Percentiles rank a stretch among this genome's conserved stretches.
Evolutionary conservation across 495 filamentous ascomycete species (phyloP).

Genomic region (Neurospora sp.): DNA sequence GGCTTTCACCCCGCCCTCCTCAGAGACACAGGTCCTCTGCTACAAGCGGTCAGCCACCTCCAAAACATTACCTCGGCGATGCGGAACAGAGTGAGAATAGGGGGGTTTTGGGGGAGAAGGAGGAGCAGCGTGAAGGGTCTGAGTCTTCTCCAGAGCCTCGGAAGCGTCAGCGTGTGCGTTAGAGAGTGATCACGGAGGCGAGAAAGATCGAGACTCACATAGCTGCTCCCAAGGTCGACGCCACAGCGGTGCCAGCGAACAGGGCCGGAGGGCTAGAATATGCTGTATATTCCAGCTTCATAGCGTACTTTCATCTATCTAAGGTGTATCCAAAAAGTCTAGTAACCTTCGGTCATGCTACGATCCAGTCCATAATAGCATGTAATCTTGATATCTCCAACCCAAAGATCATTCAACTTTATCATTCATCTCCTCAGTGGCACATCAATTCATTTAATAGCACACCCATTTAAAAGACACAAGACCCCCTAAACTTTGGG

Average conservation of each 20-base stretch:
- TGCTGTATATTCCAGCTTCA: background rate
- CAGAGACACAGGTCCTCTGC: background rate
- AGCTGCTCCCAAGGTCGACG: background rate
- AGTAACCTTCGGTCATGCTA: background rate
- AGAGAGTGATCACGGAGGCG: background rate
- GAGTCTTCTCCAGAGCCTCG: background rate
- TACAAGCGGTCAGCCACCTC: background rate
- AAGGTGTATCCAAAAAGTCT: background rate
- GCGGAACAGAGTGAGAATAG: background rate
- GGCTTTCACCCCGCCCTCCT: background rate
- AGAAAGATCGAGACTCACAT: background rate
- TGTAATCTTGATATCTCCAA: background rate
- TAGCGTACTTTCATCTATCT: background rate
- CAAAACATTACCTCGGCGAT: background rate
- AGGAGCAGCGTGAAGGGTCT: background rate
- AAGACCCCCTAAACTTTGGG: conserved; percentile 12
- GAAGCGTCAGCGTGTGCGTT: background rate
- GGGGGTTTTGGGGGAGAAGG: background rate
- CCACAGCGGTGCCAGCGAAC: background rate
- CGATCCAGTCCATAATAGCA: background rate
- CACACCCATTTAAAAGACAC: background rate
- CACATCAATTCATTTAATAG: background rate
- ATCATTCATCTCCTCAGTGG: background rate
- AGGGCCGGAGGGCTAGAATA: background rate
- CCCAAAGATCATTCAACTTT: background rate